A percentile compares a stretch with the other conserved stretches of the same genome.
phyloP scores from a whole-genome alignment of 108 stramenopile genomes.

The Pseudonitzschia multiseries region DNA sequence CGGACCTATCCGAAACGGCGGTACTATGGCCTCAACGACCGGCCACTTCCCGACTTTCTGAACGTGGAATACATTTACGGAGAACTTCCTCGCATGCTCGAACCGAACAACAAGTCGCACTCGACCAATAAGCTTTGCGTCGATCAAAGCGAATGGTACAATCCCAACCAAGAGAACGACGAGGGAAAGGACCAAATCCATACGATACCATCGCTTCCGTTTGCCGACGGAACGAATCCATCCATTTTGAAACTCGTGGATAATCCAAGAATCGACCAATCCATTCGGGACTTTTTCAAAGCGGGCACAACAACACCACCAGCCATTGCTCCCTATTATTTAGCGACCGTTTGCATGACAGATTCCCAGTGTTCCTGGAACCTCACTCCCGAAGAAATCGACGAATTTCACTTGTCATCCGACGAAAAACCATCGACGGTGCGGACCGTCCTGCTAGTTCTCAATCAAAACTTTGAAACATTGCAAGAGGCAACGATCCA shows the following conservation, averaged over 20 bases:
- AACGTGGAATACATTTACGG: slow-evolving; percentile 77
- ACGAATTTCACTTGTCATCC: slow-evolving; percentile 37
- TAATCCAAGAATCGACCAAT: slow-evolving; percentile 11
- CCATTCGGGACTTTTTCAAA: slow-evolving; percentile 5
- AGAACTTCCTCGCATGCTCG: slow-evolving; percentile 49
- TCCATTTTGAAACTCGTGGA: slow-evolving; percentile 52
- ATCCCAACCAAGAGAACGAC: not conserved
- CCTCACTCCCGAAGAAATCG: slow-evolving; percentile 43
- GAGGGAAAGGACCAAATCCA: not conserved
- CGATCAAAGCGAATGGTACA: slow-evolving; percentile 72
- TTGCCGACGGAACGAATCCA: slow-evolving; percentile 89
- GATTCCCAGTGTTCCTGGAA: slow-evolving; percentile 79
- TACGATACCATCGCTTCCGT: slow-evolving; percentile 39
- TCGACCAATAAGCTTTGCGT: slow-evolving; percentile 49
- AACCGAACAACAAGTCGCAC: not conserved
- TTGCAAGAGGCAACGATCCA: slow-evolving; percentile 60
- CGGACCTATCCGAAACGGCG: slow-evolving; percentile 71
- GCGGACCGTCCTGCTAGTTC: slow-evolving; percentile 52
- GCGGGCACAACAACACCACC: not conserved
- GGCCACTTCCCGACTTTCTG: slow-evolving; percentile 52
- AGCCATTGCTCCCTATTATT: slow-evolving; percentile 11
- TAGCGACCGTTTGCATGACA: slow-evolving; percentile 65
- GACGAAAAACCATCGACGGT: slow-evolving; percentile 48
- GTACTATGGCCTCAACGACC: slow-evolving; percentile 46
- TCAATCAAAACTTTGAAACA: slow-evolving; percentile 52